Base-by-base conservation (phyloP, 2,329 filamentous ascomycete species). In the Beauveria bassiana region DNA sequence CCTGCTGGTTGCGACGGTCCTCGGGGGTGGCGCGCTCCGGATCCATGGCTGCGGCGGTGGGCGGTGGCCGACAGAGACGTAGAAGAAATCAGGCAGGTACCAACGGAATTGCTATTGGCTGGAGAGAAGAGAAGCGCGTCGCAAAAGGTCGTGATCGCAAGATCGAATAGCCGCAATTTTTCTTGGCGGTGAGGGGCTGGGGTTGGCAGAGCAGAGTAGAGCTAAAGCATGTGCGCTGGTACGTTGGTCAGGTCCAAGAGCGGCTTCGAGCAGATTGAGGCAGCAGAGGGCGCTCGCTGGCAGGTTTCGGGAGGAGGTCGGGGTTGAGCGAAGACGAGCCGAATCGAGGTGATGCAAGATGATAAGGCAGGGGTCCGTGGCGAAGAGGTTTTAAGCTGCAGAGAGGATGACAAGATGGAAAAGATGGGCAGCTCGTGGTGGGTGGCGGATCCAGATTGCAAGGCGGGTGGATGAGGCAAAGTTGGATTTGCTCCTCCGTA, bases 1-100 rank as follows among this genome's bases (percentile, higher is more conserved):
- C 84, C 75, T 89, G 86, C 70, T 77, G 73, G 70, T 75, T 81
- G 73, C 79, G 81, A 70, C 76, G 77, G 54, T 80, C 77, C 56
- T 79, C 78, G 67, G 66, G 67, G 58, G 73, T 65, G 65, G 66
- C 68, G 65, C 72, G 69, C 67, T 78, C 79, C 67, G 77, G 68
- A 68, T 84, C 81, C 81, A 83, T 83, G 72, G 64, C 75, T 74
- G 67, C 24, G 51, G 65, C 65, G 28, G 43, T 26, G 43, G 55
- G 46, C 20, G 34, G 56, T 51, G 14, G 56, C 56, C 47, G 46
- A 20, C 46, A 43, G 46, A 51, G 56, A n/a, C n/a, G 43, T 9
- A 20, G 38, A 26, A 40, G 18, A 20, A 8, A 16, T 12, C 52
- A 50, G 16, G n/a, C n/a, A 40, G 28, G 22, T 38, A 22, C 3